These are phyloP conservation scores for Aphanomyces cochlioides DNA, from an alignment of 352 stramenopile species.

Conservation along the genomic window DNA sequence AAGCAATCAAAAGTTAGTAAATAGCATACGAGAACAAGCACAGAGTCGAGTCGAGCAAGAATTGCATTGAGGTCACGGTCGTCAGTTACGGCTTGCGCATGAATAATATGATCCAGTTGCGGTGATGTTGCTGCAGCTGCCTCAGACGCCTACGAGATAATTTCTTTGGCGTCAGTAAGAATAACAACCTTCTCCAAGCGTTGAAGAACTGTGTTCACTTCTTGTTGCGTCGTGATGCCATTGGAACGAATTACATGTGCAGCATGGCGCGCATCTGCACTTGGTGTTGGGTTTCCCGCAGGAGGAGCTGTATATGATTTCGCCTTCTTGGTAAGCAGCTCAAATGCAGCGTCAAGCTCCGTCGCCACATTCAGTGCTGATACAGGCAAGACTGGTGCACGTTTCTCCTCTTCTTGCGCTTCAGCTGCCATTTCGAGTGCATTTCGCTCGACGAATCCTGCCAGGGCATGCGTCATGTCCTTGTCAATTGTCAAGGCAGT, in stretches of 20 bases:
- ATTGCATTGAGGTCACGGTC: conserved; percentile 14
- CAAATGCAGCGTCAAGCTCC: conserved; percentile 23
- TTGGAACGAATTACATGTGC: conserved; percentile 12
- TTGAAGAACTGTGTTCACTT: conserved; percentile 8
- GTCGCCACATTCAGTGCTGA: conserved; percentile 22
- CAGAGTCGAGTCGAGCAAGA: conserved; percentile 13
- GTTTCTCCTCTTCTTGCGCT: not conserved
- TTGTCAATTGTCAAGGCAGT: conserved; percentile 21
- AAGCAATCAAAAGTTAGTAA: too few relatives aligned
- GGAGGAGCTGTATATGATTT: conserved; percentile 6
- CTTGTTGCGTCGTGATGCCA: not conserved
- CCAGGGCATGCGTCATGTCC: conserved; percentile 26
- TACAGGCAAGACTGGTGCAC: not conserved
- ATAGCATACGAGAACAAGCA: not conserved
- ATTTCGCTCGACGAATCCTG: conserved; percentile 15
- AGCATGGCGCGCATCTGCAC: conserved; percentile 6
- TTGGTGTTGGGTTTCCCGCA: not conserved
- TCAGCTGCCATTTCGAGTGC: conserved; percentile 3
- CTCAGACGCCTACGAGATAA: conserved; percentile 15
- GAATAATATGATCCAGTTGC: conserved; percentile 25
- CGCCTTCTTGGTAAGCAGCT: conserved; percentile 28
- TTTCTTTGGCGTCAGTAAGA: not conserved
- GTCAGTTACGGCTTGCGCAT: conserved; percentile 6
- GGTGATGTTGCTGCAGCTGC: conserved; percentile 21
- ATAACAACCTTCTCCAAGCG: conserved; percentile 3